phyloP scores from a whole-genome alignment of 228 moss, liverwort and hornwort genomes.

The Sphagnum fallax region DNA sequence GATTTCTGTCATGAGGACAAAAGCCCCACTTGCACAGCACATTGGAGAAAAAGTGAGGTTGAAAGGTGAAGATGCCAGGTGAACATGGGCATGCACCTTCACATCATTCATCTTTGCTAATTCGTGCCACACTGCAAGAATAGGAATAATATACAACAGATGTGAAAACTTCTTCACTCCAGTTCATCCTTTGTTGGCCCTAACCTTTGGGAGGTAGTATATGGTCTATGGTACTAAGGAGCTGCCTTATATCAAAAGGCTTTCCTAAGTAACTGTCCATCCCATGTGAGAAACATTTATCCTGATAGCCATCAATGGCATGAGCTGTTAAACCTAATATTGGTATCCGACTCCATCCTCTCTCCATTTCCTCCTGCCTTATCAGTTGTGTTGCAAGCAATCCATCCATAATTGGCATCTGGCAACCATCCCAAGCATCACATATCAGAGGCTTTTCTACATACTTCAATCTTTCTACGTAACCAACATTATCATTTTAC shows the following conservation, averaged over 20 bases:
- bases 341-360: constrained; percentile 59
- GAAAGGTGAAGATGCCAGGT: too few relatives aligned
- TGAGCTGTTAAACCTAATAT: constrained; percentile 80
- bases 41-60: too few relatives aligned
- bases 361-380: constrained; percentile 46
- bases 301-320: constrained; percentile 92
- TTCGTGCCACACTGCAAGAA: too few relatives aligned
- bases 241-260: constrained; percentile 77
- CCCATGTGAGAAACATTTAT: constrained; percentile 78
- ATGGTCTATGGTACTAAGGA: constrained; percentile 61
- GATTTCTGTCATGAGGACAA: too few relatives aligned
- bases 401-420: constrained; percentile 97
- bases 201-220: constrained; percentile 25
- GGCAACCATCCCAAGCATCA: background rate
- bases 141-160: constrained; percentile 17
- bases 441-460: background rate
- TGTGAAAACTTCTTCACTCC: constrained; percentile 1
- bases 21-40: too few relatives aligned
- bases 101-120: too few relatives aligned
- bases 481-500: background rate
- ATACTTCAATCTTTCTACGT: background rate
- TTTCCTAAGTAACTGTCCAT: constrained; percentile 93
- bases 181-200: background rate
- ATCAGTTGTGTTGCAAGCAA: constrained; percentile 58
- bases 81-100: too few relatives aligned